phyloP scores from a whole-genome alignment of 805 yeast genomes.

The Lipomyces mesembrius region DNA sequence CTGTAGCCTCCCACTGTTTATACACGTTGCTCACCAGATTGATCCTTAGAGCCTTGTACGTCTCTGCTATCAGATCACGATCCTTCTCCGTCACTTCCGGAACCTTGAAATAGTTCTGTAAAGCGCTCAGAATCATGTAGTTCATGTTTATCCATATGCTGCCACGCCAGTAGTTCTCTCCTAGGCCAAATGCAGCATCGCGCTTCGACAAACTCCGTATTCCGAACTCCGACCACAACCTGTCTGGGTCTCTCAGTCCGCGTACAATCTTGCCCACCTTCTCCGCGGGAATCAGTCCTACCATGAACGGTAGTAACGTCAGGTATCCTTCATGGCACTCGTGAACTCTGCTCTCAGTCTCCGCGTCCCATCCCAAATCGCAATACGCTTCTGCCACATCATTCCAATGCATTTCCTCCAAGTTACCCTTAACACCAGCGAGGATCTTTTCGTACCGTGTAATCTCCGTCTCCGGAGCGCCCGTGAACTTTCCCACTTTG shows the following conservation, averaged over 20 bases:
- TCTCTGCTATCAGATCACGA: constrained; percentile 49
- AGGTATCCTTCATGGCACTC: constrained; percentile 91
- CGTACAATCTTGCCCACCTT: constrained; percentile 54
- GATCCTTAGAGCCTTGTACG: constrained; percentile 63
- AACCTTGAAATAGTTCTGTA: constrained; percentile 56
- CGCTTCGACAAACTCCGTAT: constrained; percentile 75
- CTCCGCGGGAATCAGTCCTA: constrained; percentile 56
- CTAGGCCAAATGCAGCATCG: constrained; percentile 69
- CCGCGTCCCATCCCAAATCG: constrained; percentile 59
- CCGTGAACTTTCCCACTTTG: constrained; percentile 68
- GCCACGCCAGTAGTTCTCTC: constrained; percentile 95
- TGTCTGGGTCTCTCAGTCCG: constrained; percentile 67
- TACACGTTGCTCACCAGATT: constrained; percentile 72
- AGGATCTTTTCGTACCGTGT: constrained; percentile 57
- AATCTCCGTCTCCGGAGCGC: constrained; percentile 60
- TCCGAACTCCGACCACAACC: constrained; percentile 79
- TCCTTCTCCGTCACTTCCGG: constrained; percentile 47
- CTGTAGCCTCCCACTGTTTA: constrained; percentile 72
- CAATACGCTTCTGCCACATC: constrained; percentile 70
- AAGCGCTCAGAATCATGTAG: constrained; percentile 74
- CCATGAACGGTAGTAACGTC: constrained; percentile 80
- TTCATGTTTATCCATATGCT: constrained; percentile 93
- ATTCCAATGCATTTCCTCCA: constrained; percentile 83
- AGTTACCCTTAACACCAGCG: constrained; percentile 60
- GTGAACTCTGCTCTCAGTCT: constrained; percentile 52